phyloP scores from a whole-genome alignment of 176 grass and related monocot genomes.

The Metroxylon sagu region DNA sequence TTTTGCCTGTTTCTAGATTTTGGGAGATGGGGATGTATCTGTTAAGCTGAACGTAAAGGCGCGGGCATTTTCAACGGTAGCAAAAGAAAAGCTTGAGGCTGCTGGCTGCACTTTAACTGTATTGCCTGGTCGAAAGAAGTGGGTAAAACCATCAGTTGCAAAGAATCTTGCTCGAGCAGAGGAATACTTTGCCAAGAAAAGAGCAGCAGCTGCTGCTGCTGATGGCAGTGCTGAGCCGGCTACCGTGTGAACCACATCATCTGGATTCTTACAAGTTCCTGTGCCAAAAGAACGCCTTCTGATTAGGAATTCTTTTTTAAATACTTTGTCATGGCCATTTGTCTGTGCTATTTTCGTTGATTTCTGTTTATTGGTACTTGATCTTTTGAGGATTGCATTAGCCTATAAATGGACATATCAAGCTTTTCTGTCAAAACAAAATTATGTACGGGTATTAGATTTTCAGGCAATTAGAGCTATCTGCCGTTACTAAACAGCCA shows the following conservation, averaged over 20 bases:
- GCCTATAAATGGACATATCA: no score
- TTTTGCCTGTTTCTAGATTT: slow-evolving; percentile 40
- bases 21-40: slow-evolving; percentile 79
- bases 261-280: no score
- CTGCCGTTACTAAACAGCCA: no score
- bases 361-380: no score
- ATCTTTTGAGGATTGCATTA: no score
- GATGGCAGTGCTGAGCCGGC: slow-evolving; percentile 25
- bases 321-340: no score
- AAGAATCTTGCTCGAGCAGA: slow-evolving; percentile 87
- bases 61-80: slow-evolving; percentile 55
- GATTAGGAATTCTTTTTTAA: no score
- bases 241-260: not conserved
- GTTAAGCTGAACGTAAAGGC: slow-evolving; percentile 90
- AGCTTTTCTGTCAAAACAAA: no score
- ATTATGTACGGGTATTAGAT: no score
- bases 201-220: slow-evolving; percentile 6
- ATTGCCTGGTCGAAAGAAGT: slow-evolving; percentile 87
- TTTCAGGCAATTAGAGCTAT: no score
- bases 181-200: slow-evolving; percentile 81
- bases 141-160: slow-evolving; percentile 67
- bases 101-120: slow-evolving; percentile 70
- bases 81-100: slow-evolving; percentile 86
- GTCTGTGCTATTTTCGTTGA: no score
- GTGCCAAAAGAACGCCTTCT: no score